These are phyloP conservation scores for Syzygium malaccense DNA, from an alignment of 441 rosid species.

Conservation along the genomic window DNA sequence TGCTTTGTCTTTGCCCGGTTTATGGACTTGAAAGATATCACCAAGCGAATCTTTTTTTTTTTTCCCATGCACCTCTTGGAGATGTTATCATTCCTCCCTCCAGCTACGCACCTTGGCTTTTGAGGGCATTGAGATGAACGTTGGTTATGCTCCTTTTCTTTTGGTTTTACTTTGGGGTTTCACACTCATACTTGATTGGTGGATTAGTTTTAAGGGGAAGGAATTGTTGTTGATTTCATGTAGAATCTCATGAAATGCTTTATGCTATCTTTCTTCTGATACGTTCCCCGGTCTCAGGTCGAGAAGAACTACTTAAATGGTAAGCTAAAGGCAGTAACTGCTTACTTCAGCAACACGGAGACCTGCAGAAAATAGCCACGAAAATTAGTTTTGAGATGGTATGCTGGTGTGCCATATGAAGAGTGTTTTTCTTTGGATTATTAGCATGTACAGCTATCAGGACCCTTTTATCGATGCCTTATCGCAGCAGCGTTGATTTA, in stretches of 20 bases:
- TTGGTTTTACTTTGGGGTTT: background rate
- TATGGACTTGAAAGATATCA: background rate
- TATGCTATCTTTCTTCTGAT: background rate
- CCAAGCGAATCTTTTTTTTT: background rate
- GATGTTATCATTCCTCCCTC: background rate
- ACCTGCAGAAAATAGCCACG: background rate
- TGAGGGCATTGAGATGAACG: background rate
- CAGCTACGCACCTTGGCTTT: background rate
- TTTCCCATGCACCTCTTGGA: background rate
- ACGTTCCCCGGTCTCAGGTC: constrained; percentile 34
- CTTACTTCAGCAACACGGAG: constrained; percentile 42
- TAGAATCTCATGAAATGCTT: background rate
- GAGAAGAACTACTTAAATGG: constrained; percentile 87
- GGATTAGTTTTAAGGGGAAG: background rate
- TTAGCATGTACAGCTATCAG: background rate
- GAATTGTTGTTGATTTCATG: background rate
- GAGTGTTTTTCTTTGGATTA: background rate
- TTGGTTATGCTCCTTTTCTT: background rate
- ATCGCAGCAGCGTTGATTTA: background rate
- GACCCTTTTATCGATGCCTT: background rate
- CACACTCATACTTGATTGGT: background rate
- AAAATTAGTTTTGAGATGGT: background rate
- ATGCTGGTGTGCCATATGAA: background rate
- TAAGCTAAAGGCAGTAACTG: constrained; percentile 82
- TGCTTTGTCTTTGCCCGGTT: background rate